Evolutionary conservation across 2,329 filamentous ascomycete genomes (phyloP).

Genomic region (Diaporthe sp.): DNA sequence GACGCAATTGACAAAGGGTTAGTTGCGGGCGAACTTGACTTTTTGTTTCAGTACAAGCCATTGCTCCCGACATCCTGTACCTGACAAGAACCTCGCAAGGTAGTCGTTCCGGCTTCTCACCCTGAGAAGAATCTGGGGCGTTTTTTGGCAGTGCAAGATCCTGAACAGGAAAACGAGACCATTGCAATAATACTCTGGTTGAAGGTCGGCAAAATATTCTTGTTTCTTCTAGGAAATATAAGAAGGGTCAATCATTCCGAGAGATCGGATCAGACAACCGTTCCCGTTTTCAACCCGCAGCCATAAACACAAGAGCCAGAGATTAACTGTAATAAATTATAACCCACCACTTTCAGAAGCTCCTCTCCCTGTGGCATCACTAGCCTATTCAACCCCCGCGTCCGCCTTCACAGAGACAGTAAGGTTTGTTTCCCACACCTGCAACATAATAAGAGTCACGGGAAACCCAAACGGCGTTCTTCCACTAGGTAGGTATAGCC

Average conservation of each 20-base stretch:
- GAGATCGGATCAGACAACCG: background rate
- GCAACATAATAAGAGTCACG: too few species aligned
- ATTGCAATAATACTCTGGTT: background rate
- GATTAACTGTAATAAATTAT: background rate
- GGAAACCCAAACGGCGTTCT: too few species aligned
- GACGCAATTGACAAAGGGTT: too few species aligned
- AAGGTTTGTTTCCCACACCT: background rate
- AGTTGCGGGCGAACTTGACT: background rate
- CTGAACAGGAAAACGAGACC: background rate
- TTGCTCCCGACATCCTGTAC: too few species aligned
- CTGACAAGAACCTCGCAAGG: too few species aligned
- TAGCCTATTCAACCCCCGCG: background rate
- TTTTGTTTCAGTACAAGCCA: background rate
- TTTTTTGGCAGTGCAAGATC: background rate
- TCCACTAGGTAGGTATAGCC: background rate
- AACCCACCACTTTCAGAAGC: background rate
- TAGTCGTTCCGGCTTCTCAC: background rate
- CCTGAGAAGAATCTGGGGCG: background rate
- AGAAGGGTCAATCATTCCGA: background rate
- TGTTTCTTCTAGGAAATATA: background rate
- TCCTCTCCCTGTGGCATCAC: too few species aligned
- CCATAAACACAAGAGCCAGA: background rate
- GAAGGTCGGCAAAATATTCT: background rate
- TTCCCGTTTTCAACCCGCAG: background rate
- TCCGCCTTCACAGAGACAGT: background rate